Base-by-base conservation (phyloP, 1,139 yeast genomes). In the Yamadazyma aaseri region DNA sequence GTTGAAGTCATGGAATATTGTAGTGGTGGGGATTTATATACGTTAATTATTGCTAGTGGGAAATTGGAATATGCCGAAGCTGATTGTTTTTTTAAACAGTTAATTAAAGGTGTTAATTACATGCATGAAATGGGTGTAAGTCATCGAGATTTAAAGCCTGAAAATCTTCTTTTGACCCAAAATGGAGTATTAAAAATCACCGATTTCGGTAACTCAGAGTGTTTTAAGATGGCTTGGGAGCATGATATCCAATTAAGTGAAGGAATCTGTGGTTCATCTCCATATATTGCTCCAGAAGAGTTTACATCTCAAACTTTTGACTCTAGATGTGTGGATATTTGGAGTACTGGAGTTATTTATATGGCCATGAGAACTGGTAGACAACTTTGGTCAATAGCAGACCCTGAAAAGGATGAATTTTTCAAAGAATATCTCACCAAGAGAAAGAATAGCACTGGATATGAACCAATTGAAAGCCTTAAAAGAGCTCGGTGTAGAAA, bases 301-400 rank as follows among this genome's bases (percentile, higher is more conserved):
- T 92, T 81, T 55, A 73, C 75, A 2, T 76, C 73, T 31, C 66
- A 71, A 27, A 82, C 82, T 47, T 92, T 86, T 57, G 97, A 92
- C 56, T 94, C 97, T 2, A 66, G 97, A 30, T 78, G 92, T 12
- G 94, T 89, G 8, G 97, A 92, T 58, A 79, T 92, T 30, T 92
- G 98, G 98, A 85, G 97, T 0, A 83, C 95, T 58, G 98, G 97
- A 33, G 94, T 92, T 14, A 86, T 92, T 29, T 92, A 90, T 59
- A 89, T 92, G 97, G 97, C 96, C 7, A 90, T 92, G 97, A 73
- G 97, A 53, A 86, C 96, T 0, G 98, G 97, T 1, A 73, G 96
- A 37, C 96, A 90, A 51, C 63, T 92, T 38, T 92, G 98, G 98
- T 81, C 84, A 49, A 66, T 81, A 39, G 97, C 97, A 3, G 79